These are phyloP conservation scores for Aspergillus novofumigatus DNA, from an alignment of 2,329 filamentous ascomycete species.

Conservation along the genomic window DNA sequence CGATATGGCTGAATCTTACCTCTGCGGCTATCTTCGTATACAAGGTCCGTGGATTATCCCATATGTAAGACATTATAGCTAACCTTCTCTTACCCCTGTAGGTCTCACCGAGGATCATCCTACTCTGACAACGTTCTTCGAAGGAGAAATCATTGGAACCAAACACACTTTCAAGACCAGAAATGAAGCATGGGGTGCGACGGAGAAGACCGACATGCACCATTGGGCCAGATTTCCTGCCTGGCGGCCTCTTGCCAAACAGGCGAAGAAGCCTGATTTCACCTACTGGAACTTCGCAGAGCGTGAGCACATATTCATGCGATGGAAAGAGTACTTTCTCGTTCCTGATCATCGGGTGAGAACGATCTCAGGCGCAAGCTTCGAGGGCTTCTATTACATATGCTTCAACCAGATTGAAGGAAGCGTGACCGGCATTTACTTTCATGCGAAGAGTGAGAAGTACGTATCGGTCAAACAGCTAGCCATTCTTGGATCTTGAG, in stretches of 20 bases:
- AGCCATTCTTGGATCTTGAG: too few relatives aligned
- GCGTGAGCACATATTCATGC: conserved; percentile 91
- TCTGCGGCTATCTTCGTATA: conserved; percentile 93
- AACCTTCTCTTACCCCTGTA: conserved; percentile 34
- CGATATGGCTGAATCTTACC: conserved; percentile 86
- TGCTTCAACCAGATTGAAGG: conserved; percentile 93
- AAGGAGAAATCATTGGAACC: conserved; percentile 93
- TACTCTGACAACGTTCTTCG: conserved; percentile 96
- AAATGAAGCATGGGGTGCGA: conserved; percentile 87
- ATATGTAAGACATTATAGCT: conserved; percentile 6
- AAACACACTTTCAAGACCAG: conserved; percentile 93
- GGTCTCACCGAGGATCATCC: conserved; percentile 93
- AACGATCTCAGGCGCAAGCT: conserved; percentile 89
- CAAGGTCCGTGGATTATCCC: conserved; percentile 60
- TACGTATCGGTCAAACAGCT: conserved; percentile 46
- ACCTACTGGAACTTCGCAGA: conserved; percentile 67
- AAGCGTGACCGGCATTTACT: conserved; percentile 89
- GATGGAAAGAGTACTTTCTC: conserved; percentile 98
- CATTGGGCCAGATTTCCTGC: conserved; percentile 91
- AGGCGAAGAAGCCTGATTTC: conserved; percentile 55
- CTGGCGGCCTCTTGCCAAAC: conserved; percentile 72
- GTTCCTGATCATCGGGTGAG: conserved; percentile 91
- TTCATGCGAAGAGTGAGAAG: conserved; percentile 97
- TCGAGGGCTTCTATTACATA: conserved; percentile 98
- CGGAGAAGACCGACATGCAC: conserved; percentile 81